Conservation (phyloP, 192 early-diverging fungal species). For the Umbelopsis vinacea region DNA sequence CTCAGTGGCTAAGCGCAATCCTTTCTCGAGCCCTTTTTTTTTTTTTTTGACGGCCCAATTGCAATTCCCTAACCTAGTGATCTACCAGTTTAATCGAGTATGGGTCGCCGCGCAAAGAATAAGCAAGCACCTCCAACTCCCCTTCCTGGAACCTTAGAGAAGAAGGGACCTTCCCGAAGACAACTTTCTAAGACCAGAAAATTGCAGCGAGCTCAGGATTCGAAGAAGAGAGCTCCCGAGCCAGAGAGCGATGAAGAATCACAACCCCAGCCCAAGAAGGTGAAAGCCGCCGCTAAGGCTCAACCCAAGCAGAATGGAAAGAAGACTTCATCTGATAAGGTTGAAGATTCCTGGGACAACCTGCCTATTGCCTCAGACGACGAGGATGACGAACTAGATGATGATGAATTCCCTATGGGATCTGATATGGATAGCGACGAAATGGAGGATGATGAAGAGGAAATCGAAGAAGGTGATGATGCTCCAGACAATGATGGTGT, state of each 20-base stretch:
- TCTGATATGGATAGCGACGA: conserved; percentile 54
- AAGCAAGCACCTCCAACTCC: conserved; percentile 43
- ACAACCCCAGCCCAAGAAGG: conserved; percentile 20
- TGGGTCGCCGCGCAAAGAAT: conserved; percentile 41
- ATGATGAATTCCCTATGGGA: conserved; percentile 37
- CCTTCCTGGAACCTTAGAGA: conserved; percentile 24
- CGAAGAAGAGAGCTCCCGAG: conserved; percentile 1
- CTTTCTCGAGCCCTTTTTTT: conserved; percentile 16
- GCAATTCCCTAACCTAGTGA: background rate
- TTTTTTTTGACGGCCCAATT: conserved; percentile 10
- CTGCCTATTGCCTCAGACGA: conserved; percentile 48
- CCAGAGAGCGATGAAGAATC: conserved; percentile 10
- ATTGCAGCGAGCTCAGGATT: background rate
- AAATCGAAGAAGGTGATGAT: conserved; percentile 40
- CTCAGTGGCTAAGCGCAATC: background rate
- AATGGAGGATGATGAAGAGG: conserved; percentile 35
- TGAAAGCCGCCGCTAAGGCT: conserved; percentile 11
- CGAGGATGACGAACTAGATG: conserved; percentile 43
- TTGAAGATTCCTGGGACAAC: conserved; percentile 35
- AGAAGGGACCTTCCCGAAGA: conserved; percentile 7
- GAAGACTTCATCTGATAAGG: background rate
- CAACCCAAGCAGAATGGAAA: conserved; percentile 26
- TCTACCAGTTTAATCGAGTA: conserved; percentile 13
- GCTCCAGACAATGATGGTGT: conserved; percentile 48
- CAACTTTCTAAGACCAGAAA: conserved; percentile 11